phyloP scores from a whole-genome alignment of 2,329 filamentous ascomycete genomes.

The Talaromyces sp. region DNA sequence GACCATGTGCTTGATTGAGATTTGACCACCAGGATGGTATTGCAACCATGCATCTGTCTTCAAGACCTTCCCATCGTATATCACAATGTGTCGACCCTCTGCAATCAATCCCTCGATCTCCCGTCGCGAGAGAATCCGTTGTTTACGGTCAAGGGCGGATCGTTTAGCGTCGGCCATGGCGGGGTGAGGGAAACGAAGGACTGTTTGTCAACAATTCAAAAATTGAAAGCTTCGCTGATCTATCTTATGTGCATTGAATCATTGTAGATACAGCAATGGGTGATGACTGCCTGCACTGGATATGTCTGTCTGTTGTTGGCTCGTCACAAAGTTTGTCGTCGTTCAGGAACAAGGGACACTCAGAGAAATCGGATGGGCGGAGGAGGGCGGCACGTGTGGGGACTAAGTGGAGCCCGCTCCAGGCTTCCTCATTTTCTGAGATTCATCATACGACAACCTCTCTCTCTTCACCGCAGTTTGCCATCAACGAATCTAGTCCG shows the following conservation, averaged over 20 bases:
- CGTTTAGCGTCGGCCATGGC: constrained; percentile 8
- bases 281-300: background rate
- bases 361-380: background rate
- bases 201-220: background rate
- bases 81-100: constrained; percentile 72
- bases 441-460: background rate
- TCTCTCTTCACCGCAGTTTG: no score
- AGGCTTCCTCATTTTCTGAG: background rate
- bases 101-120: constrained; percentile 81
- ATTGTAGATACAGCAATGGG: background rate
- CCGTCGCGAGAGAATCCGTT: constrained; percentile 55
- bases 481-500: no score
- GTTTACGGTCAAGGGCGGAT: constrained; percentile 37
- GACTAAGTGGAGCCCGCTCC: background rate
- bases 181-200: background rate
- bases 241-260: background rate
- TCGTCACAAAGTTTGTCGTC: background rate
- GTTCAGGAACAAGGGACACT: background rate
- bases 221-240: background rate
- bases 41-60: constrained; percentile 85
- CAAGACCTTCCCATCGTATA: constrained; percentile 75
- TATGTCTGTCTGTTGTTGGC: background rate
- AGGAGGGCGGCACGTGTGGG: background rate
- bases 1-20: constrained; percentile 88
- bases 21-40: constrained; percentile 89